Evolutionary conservation across 1,139 yeast species (phyloP), one percentile per base, ranked within the genome.

Genomic region (Blastobotrys aristatus): DNA sequence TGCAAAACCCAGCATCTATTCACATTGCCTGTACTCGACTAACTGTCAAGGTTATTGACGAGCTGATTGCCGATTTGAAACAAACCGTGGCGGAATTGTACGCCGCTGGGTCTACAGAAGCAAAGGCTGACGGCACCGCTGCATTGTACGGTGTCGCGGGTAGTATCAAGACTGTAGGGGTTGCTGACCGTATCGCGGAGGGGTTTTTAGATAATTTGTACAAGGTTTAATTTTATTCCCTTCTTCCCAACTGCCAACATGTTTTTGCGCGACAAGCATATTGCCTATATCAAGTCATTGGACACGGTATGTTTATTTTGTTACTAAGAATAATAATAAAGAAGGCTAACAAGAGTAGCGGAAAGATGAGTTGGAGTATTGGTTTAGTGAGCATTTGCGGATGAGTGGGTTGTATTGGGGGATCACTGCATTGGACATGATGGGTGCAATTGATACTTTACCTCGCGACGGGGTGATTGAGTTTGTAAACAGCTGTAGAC

Each of bases 351-450:
- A n/a, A n/a, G n/a, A n/a, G 13, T 18, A 72, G 48, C 69, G 72
- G 44, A 69, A 71, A 24, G 74, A 79, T 47, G 82, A 77, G 51
- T 75, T 83, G 48, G 94, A 85, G 58, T 90, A 88, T 66, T 89
- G 96, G 94, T 68, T 90, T 48, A 79, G 89, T 22, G 97, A 94
- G 60, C 97, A 92, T 64, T 73, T 92, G 46, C 75, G 97, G 37
- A 69, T 92, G 74, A 88, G 70, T 60, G 98, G 98, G 4, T 73
- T 94, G 1, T 92, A 94, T 64, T 92, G 99, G 99, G 98, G 97
- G 0, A 71, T 88, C 5, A 82, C 85, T 14, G 88, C 97, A 0
- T 68, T 90, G 34, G 77, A 78, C 44, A 67, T 84, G 7, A 63
- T 90, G 69, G 74, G 75, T 37, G 70, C 81, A 1, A 68, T 73